phyloP scores from a whole-genome alignment of 257 asterid species.

The Schizonepeta tenuifolia region DNA sequence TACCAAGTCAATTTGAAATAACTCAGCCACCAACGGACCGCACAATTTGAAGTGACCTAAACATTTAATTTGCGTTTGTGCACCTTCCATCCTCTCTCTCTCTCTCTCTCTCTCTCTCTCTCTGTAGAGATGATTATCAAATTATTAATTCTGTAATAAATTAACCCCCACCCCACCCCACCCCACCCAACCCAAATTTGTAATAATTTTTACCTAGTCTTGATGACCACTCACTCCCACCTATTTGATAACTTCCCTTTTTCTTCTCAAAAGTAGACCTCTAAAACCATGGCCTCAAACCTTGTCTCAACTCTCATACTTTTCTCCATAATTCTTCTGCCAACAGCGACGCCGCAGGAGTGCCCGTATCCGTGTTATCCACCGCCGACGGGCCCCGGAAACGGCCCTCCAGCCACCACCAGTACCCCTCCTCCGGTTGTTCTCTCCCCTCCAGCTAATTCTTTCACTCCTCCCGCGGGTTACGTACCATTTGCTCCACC shows the following conservation, averaged over 20 bases:
- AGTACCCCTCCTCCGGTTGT: slow-evolving; percentile 43
- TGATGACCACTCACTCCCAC: slow-evolving; percentile 34
- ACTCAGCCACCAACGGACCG: not conserved
- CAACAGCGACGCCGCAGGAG: slow-evolving; percentile 57
- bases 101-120: too few species aligned
- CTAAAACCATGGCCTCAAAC: slow-evolving; percentile 52
- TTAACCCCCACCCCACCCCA: slow-evolving; percentile 32
- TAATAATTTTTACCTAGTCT: slow-evolving; percentile 25
- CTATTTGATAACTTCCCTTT: slow-evolving; percentile 26
- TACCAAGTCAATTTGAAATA: slow-evolving; percentile 19
- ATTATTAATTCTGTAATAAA: not conserved
- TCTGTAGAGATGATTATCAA: not conserved
- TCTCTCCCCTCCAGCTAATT: slow-evolving; percentile 45
- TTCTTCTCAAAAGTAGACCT: not conserved
- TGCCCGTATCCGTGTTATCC: slow-evolving; percentile 92
- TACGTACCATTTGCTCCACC: slow-evolving; percentile 41
- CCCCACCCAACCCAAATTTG: not conserved
- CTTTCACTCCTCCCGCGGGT: slow-evolving; percentile 45
- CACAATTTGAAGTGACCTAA: slow-evolving; percentile 29
- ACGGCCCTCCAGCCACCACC: slow-evolving; percentile 57
- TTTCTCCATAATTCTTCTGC: slow-evolving; percentile 47
- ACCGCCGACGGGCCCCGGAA: slow-evolving; percentile 78
- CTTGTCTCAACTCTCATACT: slow-evolving; percentile 43
- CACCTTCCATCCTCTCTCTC: slow-evolving; percentile 14
- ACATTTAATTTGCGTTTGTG: slow-evolving; percentile 28